Conservation (phyloP, 1,284 basidiomycete species). For the Hymenochaete sp. region DNA sequence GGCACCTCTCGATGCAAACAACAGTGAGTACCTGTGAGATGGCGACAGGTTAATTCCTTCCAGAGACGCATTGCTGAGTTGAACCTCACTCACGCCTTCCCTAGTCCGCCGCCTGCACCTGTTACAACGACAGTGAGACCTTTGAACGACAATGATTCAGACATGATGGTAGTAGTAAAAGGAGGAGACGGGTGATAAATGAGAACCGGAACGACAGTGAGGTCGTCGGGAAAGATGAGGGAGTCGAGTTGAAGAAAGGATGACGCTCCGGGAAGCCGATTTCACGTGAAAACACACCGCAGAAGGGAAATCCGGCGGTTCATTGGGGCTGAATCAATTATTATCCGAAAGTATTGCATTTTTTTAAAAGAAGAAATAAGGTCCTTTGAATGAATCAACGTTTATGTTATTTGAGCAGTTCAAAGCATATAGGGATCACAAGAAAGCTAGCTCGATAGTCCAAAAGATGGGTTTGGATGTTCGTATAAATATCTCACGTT, state of each 20-base stretch:
- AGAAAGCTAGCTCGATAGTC: conserved; percentile 53
- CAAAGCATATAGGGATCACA: not conserved
- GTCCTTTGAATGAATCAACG: too few species aligned
- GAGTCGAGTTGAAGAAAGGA: too few species aligned
- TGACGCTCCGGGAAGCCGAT: not conserved
- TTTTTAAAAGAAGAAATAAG: too few species aligned
- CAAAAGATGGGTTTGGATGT: conserved; percentile 85
- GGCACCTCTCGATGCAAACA: conserved; percentile 87
- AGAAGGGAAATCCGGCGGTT: too few species aligned
- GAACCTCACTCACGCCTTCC: conserved; percentile 69
- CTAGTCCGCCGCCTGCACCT: conserved; percentile 92
- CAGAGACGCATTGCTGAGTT: not conserved
- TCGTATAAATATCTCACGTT: conserved; percentile 60
- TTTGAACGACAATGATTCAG: conserved; percentile 60
- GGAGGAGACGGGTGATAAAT: not conserved
- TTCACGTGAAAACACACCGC: conserved; percentile 2
- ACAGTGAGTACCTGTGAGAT: conserved; percentile 68
- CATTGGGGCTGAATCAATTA: too few species aligned
- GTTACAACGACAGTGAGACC: conserved; percentile 92
- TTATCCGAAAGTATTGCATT: too few species aligned
- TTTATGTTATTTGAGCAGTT: too few species aligned
- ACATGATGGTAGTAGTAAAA: not conserved
- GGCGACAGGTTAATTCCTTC: conserved; percentile 1
- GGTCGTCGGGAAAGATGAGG: too few species aligned
- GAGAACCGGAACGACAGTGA: too few species aligned